Percentiles rank a stretch among this genome's conserved stretches.
These are phyloP conservation scores for Suillus decipiens DNA, from an alignment of 768 basidiomycete genomes.

Conservation along the genomic window DNA sequence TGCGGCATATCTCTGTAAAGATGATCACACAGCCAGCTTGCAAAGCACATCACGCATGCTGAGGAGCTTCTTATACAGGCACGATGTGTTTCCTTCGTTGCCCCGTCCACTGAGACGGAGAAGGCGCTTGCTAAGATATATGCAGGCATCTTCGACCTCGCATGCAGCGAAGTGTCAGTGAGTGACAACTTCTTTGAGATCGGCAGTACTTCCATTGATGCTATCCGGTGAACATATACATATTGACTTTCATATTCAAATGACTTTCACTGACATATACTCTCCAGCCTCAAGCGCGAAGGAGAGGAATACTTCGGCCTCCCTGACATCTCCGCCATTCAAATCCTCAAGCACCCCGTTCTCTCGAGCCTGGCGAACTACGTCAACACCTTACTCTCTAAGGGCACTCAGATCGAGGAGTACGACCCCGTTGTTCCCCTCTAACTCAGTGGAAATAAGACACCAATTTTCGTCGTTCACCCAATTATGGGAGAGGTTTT, in stretches of 20 bases:
- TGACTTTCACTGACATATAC: background rate
- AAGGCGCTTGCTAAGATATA: constrained; percentile 31
- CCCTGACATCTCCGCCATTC: constrained; percentile 37
- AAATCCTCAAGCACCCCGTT: constrained; percentile 37
- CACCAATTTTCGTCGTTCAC: constrained; percentile 24
- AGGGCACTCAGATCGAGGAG: constrained; percentile 15
- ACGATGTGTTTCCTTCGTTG: constrained; percentile 24
- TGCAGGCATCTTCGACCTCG: constrained; percentile 33
- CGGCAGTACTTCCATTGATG: constrained; percentile 43
- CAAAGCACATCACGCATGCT: constrained; percentile 30
- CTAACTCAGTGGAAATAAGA: constrained; percentile 35
- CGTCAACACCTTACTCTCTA: constrained; percentile 29
- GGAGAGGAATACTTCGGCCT: constrained; percentile 30
- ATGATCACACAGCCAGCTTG: constrained; percentile 36
- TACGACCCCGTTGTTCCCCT: too few species aligned
- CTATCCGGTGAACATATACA: constrained; percentile 20
- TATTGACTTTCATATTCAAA: background rate
- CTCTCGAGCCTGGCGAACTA: constrained; percentile 32
- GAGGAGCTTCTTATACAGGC: constrained; percentile 28
- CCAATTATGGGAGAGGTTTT: constrained; percentile 44
- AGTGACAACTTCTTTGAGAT: constrained; percentile 42
- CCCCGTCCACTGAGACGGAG: constrained; percentile 27
- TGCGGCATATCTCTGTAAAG: constrained; percentile 30
- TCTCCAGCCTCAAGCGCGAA: constrained; percentile 26
- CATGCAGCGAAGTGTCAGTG: constrained; percentile 24